Evolutionary conservation across 305 asterid species (phyloP).

Genomic region (Fraxinus baroniana): DNA sequence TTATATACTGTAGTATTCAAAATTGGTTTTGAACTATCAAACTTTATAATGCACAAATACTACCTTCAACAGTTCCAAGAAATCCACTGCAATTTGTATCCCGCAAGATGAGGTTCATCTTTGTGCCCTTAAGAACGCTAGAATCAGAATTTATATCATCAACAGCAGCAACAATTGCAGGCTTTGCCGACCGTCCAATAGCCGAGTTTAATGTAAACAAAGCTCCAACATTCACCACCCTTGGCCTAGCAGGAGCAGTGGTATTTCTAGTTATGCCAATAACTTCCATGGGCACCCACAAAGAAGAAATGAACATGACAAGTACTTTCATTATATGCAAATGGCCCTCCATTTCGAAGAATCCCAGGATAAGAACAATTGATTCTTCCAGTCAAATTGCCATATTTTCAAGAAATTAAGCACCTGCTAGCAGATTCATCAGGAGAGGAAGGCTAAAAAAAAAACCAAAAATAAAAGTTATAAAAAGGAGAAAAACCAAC

Average conservation of each 20-base stretch:
- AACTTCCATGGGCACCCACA: slow-evolving; percentile 35
- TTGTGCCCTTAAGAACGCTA: slow-evolving; percentile 34
- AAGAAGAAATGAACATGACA: slow-evolving; percentile 28
- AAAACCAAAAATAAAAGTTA: background rate
- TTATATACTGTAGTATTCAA: background rate
- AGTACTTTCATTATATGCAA: slow-evolving; percentile 17
- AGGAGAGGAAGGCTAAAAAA: background rate
- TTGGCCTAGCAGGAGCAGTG: slow-evolving; percentile 30
- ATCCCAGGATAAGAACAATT: background rate
- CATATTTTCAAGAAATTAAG: slow-evolving; percentile 19
- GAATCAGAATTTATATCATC: slow-evolving; percentile 35
- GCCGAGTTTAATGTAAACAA: slow-evolving; percentile 62
- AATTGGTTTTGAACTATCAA: background rate
- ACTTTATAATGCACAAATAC: background rate
- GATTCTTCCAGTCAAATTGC: slow-evolving; percentile 20
- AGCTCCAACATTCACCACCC: slow-evolving; percentile 63
- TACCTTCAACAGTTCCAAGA: slow-evolving; percentile 39
- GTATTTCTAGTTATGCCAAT: slow-evolving; percentile 33
- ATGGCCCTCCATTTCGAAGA: slow-evolving; percentile 17
- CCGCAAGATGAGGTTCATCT: slow-evolving; percentile 25
- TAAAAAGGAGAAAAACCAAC: background rate
- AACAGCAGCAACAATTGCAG: slow-evolving; percentile 47
- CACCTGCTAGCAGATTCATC: slow-evolving; percentile 14
- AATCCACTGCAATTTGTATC: slow-evolving; percentile 38
- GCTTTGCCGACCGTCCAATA: slow-evolving; percentile 60